Evolutionary conservation across 306 rosid species (phyloP), one percentile per base, ranked within the genome.

Genomic region (Corylus heterophylla): DNA sequence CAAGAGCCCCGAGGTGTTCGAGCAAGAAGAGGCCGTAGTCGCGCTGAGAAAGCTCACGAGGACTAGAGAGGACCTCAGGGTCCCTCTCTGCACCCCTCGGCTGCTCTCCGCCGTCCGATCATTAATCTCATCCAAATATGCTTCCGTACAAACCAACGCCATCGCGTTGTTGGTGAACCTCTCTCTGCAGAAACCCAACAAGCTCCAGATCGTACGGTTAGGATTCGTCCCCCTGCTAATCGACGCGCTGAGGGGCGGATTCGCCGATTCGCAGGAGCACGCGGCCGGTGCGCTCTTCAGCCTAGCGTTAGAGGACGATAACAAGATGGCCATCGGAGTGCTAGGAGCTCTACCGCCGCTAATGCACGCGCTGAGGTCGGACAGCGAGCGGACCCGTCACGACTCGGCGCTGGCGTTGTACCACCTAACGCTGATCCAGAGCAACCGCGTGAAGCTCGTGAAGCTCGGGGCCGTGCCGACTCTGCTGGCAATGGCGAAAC

Each of bases 231-330:
- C 98, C 0, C 56, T 42, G 13, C 78, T 96, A 0, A 86, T 96
- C 50, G 97, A 96, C 58, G 93, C 85, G 5, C 71, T 96, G 83
- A 93, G 87, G 27, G 84, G 88, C 0, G 96, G 93, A 73, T 85
- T 75, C 85, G 25, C 73, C 59, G 98, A 96, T 56, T 58, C 97
- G 62, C 98, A 93, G 87, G 99, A 96, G 51, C 98, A 93, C 84
- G 96, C 97, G n/a, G 98, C 96, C 17, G 99, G 99, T 7, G 97
- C 96, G 7, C 84, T 96, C 2, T 96, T 96, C 81, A 96, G 99
- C 74, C 75, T 96, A 39, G 97, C 98, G 0, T 37, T 93, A 35
- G 86, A 91, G 12, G 98, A 96, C 51, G 98, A 91, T 2, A 96
- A 93, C 87, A 91, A 91, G 72, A 91, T 93, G 96, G 99, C 99